Percentiles rank a stretch among this genome's conserved stretches.
Evolutionary conservation across 192 early-diverging fungal genomes (phyloP).

Genomic region (Entomortierella lignicola): DNA sequence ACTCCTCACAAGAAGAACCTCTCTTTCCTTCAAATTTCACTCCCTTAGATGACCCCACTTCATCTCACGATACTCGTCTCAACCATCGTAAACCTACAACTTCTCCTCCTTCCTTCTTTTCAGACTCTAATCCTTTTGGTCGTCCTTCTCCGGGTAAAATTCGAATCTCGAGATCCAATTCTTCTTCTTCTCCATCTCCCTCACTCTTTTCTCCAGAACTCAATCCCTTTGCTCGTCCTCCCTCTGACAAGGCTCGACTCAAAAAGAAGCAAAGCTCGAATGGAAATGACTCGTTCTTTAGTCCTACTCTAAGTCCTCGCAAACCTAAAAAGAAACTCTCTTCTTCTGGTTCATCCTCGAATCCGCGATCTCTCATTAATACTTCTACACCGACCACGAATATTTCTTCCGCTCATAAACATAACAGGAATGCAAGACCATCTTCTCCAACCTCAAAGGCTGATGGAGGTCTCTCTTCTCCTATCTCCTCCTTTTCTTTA

Average conservation of each 20-base stretch:
- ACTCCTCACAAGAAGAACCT: not conserved
- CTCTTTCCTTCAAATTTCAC: not conserved
- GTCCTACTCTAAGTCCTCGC: conserved; percentile 46
- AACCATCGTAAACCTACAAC: not conserved
- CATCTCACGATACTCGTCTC: not conserved
- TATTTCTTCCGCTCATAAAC: not conserved
- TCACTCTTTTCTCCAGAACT: conserved; percentile 26
- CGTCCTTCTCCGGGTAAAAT: not conserved
- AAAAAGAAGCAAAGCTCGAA: conserved; percentile 6
- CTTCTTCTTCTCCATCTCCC: conserved; percentile 1
- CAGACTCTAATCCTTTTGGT: not conserved
- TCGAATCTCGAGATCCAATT: conserved; percentile 3
- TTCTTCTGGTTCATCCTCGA: not conserved
- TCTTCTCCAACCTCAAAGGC: not conserved
- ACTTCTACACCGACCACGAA: not conserved
- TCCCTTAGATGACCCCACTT: not conserved
- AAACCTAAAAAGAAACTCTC: conserved; percentile 15
- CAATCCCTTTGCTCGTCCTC: conserved; percentile 11
- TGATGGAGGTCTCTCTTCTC: conserved; percentile 6
- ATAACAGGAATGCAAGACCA: not conserved
- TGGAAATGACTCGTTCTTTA: conserved; percentile 24
- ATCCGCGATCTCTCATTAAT: not conserved
- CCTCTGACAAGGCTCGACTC: conserved; percentile 7
- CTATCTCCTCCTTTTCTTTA: conserved; percentile 16
- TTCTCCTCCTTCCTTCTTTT: conserved; percentile 2